These are phyloP conservation scores for Candida freyschussii DNA, from an alignment of 1,139 yeast species.

Conservation along the genomic window DNA sequence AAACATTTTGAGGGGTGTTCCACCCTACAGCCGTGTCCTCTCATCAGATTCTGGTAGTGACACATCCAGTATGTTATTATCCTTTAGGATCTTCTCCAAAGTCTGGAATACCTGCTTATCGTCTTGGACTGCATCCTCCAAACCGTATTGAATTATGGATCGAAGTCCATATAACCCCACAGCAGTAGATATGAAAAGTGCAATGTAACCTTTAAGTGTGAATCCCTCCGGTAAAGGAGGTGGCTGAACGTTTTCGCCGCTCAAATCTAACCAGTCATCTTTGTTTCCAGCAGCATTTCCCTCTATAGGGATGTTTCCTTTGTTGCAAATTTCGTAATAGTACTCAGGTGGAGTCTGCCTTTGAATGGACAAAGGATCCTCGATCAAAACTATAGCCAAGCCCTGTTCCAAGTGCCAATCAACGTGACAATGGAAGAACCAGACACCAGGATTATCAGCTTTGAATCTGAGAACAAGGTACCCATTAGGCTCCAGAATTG, in stretches of 20 bases:
- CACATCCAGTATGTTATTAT: constrained; percentile 16
- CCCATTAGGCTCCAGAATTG: constrained; percentile 59
- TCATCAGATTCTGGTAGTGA: constrained; percentile 12
- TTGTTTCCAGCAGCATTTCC: constrained; percentile 73
- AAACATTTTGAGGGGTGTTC: too few relatives aligned
- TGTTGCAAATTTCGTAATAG: constrained; percentile 44
- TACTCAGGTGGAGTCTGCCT: constrained; percentile 40
- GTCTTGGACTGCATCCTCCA: constrained; percentile 50
- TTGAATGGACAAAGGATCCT: constrained; percentile 55
- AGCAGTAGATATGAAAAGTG: constrained; percentile 51
- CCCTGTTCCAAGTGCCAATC: constrained; percentile 84
- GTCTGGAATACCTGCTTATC: constrained; percentile 31
- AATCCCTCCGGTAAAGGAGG: constrained; percentile 62
- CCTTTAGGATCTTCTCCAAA: constrained; percentile 22
- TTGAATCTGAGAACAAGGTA: constrained; percentile 60
- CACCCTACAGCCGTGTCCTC: constrained; percentile 22
- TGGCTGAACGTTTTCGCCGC: constrained; percentile 53
- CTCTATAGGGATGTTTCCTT: constrained; percentile 36
- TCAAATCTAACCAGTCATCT: constrained; percentile 46
- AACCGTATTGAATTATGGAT: constrained; percentile 55
- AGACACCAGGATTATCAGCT: constrained; percentile 78
- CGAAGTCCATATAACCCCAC: constrained; percentile 55
- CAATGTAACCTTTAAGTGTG: constrained; percentile 63
- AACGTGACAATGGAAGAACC: constrained; percentile 81
- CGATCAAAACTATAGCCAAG: constrained; percentile 60